Percentiles rank a stretch among this genome's conserved stretches.
phyloP scores from a whole-genome alignment of 2,329 filamentous ascomycete genomes.

The Paecilomyces variotii region DNA sequence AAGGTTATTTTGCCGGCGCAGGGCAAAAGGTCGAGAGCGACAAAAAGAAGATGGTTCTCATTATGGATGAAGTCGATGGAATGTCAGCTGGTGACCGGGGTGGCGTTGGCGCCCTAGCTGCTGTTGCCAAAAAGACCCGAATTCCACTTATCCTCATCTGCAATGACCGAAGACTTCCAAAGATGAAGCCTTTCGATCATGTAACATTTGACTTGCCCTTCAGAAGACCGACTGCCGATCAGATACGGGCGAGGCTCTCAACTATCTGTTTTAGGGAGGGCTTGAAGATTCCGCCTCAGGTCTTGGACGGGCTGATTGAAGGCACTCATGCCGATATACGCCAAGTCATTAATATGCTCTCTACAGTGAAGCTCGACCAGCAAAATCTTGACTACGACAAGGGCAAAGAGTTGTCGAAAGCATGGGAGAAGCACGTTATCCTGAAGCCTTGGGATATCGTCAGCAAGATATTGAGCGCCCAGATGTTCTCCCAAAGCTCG shows the following conservation, averaged over 20 bases:
- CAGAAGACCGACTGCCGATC: slow-evolving; percentile 78
- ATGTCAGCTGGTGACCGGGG: slow-evolving; percentile 97
- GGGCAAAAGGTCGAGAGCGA: slow-evolving; percentile 68
- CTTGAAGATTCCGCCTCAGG: slow-evolving; percentile 71
- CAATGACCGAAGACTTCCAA: slow-evolving; percentile 84
- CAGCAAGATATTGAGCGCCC: slow-evolving; percentile 79
- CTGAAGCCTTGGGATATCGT: slow-evolving; percentile 98
- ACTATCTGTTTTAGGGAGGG: slow-evolving; percentile 92
- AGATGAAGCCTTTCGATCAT: slow-evolving; percentile 97
- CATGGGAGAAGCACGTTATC: slow-evolving; percentile 96
- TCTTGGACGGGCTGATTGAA: slow-evolving; percentile 89
- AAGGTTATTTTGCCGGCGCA: slow-evolving; percentile 82
- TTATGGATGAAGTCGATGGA: slow-evolving; percentile 99
- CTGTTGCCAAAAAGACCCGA: slow-evolving; percentile 90
- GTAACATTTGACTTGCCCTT: slow-evolving; percentile 81
- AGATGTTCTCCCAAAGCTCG: slow-evolving; percentile 75
- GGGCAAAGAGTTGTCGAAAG: slow-evolving; percentile 89
- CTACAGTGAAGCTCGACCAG: slow-evolving; percentile 84
- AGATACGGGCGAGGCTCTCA: slow-evolving; percentile 85
- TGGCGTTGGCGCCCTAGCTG: slow-evolving; percentile 87
- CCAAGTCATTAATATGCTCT: slow-evolving; percentile 98
- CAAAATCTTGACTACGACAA: slow-evolving; percentile 72
- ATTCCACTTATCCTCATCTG: slow-evolving; percentile 96
- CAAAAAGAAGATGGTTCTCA: slow-evolving; percentile 89
- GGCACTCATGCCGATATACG: slow-evolving; percentile 93